These are phyloP conservation scores for Psilocybe tampanensis DNA, from an alignment of 768 basidiomycete genomes.

Conservation along the genomic window DNA sequence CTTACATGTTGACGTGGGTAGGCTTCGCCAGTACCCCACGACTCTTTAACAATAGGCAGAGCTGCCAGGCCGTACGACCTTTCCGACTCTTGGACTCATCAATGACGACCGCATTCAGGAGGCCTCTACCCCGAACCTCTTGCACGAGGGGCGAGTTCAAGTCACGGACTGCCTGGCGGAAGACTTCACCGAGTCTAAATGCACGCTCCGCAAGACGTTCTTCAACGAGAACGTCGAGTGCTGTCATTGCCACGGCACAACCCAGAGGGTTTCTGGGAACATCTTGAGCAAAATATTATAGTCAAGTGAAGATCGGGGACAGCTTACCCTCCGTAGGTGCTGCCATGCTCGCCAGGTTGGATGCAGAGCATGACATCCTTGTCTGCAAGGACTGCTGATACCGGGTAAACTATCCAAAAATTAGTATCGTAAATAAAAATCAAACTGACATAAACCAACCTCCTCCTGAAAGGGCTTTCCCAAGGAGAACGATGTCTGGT, in stretches of 20 bases:
- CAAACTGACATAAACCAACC: constrained; percentile 46
- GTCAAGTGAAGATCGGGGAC: neutral
- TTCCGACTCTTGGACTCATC: constrained; percentile 78
- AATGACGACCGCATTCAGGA: constrained; percentile 94
- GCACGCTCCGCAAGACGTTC: constrained; percentile 88
- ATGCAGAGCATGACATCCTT: constrained; percentile 95
- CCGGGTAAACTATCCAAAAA: constrained; percentile 76
- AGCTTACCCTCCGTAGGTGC: constrained; percentile 90
- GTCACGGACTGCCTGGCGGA: constrained; percentile 65
- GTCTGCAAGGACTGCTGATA: constrained; percentile 92
- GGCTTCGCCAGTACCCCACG: constrained; percentile 94
- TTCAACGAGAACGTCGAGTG: constrained; percentile 86
- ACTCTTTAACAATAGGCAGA: constrained; percentile 90
- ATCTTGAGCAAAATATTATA: neutral
- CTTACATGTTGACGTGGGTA: constrained; percentile 92
- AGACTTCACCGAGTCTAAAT: constrained; percentile 73
- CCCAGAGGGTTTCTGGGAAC: constrained; percentile 82
- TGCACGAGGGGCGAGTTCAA: constrained; percentile 73
- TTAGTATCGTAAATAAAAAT: neutral
- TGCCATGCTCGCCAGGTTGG: constrained; percentile 93
- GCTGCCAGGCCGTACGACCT: constrained; percentile 92
- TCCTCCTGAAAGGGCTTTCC: constrained; percentile 97
- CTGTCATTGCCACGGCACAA: constrained; percentile 94
- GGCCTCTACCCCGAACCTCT: constrained; percentile 81
- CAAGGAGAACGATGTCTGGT: constrained; percentile 91